Base-by-base conservation (phyloP, 768 basidiomycete genomes). In the Russula emetica region DNA sequence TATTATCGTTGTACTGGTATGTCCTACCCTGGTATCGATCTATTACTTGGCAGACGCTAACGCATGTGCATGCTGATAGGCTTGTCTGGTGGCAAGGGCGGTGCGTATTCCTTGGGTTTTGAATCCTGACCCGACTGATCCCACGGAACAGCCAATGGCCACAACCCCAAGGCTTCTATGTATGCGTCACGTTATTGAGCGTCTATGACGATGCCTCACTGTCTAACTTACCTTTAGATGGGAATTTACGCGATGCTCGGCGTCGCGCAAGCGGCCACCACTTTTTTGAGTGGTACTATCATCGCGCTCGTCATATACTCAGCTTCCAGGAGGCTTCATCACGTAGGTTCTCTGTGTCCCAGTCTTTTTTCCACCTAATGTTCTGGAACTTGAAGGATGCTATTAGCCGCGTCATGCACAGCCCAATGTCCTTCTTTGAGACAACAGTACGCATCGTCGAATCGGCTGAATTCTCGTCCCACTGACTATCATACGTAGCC, bases 351-450 rank as follows among this genome's bases (percentile, higher is more conserved):
- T 60, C 20, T 16, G 14, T 8, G 45, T 20, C 45, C 9, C 0
- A 7, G 0, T 14, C 42, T 8, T 14, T 3, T 2, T 9, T 22
- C 26, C 45, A 22, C 53, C 30, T 24, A 50, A 42, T 52, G 8
- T 24, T 13, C 18, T 10, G 32, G 61, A 67, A 87, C 18, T 10
- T 28, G 61, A 67, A 87, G 85, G 75, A 74, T 64, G 85, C 90
- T 6, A 82, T 90, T 60, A 74, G 78, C 9, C 83, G 86, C 24
- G 82, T 94, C 54, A 83, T 95, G 81, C 83, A 86, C 71, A 90
- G 92, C 0, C 92, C 92, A 0, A 93, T 92, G 87, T 85, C 84
- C 8, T 94, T 93, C 77, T 95, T 93, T 71, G 94, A 95, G 71
- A 93, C 87, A 1, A 91, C 89, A 6, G 85, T 86, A 70, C 69